Percentiles rank a stretch among this genome's conserved stretches.
phyloP scores from a whole-genome alignment of 345 rosid genomes.

The Gynandropsis gynandra region DNA sequence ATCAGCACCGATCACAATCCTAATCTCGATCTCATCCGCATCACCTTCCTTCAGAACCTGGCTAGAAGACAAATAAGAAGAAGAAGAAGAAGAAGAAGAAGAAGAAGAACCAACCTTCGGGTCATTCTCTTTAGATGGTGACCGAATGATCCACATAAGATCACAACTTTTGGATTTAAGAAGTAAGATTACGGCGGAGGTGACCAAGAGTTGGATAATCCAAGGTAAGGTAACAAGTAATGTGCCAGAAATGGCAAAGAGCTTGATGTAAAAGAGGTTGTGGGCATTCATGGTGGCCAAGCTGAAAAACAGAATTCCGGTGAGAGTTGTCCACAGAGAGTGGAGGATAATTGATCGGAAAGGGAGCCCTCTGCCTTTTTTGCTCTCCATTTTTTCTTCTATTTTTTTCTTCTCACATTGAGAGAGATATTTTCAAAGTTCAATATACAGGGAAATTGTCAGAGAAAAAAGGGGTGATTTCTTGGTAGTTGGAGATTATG shows the following conservation, averaged over 20 bases:
- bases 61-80: neutral
- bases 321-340: conserved; percentile 4
- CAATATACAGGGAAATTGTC: neutral
- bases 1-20: neutral
- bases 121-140: neutral
- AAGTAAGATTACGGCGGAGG: neutral
- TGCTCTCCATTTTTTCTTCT: neutral
- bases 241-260: neutral
- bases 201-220: neutral
- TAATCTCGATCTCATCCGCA: neutral
- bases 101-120: conserved; percentile 10
- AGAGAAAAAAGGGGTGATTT: conserved; percentile 11
- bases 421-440: conserved; percentile 6
- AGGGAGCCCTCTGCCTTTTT: neutral
- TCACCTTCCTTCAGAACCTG: conserved; percentile 17
- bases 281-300: neutral
- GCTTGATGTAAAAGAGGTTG: neutral
- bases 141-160: neutral
- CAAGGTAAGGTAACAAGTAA: neutral
- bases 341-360: neutral
- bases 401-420: neutral
- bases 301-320: conserved; percentile 14
- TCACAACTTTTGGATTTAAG: neutral
- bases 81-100: conserved; percentile 20
- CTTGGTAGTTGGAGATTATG: neutral